Evolutionary conservation across 495 filamentous ascomycete genomes (phyloP).

Genomic region (Sabuloglossum arenarium): DNA sequence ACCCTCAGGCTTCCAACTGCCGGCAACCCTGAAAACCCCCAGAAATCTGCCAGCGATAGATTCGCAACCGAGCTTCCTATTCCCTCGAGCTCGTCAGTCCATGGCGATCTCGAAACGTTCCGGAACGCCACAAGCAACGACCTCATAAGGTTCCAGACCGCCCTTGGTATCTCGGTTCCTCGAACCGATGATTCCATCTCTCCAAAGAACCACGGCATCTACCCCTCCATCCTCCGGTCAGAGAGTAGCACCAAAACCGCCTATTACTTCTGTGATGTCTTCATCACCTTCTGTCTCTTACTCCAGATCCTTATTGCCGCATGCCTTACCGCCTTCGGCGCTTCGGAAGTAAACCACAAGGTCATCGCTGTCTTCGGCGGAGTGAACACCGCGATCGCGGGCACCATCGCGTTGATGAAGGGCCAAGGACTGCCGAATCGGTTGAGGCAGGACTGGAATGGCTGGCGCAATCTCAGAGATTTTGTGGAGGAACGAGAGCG

Average conservation of each 20-base stretch:
- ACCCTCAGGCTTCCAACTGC: too few species aligned
- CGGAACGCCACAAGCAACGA: too few species aligned
- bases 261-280: not conserved
- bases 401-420: slow-evolving; percentile 9
- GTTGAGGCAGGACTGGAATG: slow-evolving; percentile 7
- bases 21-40: too few species aligned
- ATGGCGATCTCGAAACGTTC: too few species aligned
- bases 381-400: slow-evolving; percentile 8
- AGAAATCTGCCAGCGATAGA: too few species aligned
- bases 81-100: too few species aligned
- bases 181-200: not conserved
- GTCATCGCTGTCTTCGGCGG: slow-evolving; percentile 9
- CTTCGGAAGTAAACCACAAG: not conserved
- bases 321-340: not conserved
- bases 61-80: too few species aligned
- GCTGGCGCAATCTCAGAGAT: slow-evolving; percentile 6
- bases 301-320: not conserved
- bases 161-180: not conserved
- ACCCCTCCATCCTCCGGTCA: not conserved
- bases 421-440: slow-evolving; percentile 12
- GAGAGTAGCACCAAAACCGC: not conserved
- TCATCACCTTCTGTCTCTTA: not conserved
- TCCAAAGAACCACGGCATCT: not conserved
- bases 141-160: not conserved
- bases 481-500: slow-evolving; percentile 10